Conservation (phyloP, 257 asterid genomes). For the Apocynum venetum region DNA sequence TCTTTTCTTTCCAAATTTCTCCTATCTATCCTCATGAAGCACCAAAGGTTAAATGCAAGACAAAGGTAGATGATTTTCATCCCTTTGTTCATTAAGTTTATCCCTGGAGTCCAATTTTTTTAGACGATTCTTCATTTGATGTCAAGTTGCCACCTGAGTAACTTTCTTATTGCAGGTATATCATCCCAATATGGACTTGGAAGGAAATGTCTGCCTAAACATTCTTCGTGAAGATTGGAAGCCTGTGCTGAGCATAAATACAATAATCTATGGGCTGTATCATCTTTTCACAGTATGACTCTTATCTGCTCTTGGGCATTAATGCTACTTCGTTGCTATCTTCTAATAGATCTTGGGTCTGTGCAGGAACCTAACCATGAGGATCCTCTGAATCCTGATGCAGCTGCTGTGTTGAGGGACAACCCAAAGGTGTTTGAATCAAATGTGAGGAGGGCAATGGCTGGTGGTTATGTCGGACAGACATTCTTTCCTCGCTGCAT, state of each 20-base stretch:
- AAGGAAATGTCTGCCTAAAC: slow-evolving; percentile 96
- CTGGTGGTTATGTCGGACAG: slow-evolving; percentile 90
- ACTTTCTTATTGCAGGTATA: slow-evolving; percentile 53
- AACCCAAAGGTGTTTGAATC: slow-evolving; percentile 83
- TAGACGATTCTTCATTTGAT: neutral
- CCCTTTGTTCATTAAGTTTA: neutral
- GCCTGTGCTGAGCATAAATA: slow-evolving; percentile 91
- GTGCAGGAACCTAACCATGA: slow-evolving; percentile 92
- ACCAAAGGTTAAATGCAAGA: slow-evolving; percentile 98
- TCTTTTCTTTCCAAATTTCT: slow-evolving; percentile 85
- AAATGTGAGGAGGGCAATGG: slow-evolving; percentile 85
- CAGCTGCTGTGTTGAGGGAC: slow-evolving; percentile 86
- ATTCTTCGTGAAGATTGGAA: slow-evolving; percentile 99
- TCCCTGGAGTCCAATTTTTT: neutral
- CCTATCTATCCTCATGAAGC: slow-evolving; percentile 98
- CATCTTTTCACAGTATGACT: slow-evolving; percentile 86
- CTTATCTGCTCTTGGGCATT: neutral
- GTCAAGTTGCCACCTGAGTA: neutral
- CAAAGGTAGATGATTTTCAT: slow-evolving; percentile 50
- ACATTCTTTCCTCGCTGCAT: slow-evolving; percentile 75
- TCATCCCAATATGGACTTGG: slow-evolving; percentile 95
- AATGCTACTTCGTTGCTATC: neutral
- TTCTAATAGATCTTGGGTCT: slow-evolving; percentile 18
- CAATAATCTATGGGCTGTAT: slow-evolving; percentile 78
- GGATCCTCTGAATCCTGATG: slow-evolving; percentile 96